A percentile compares a stretch with the other conserved stretches of the same genome.
These are phyloP conservation scores for Parietaria judaica DNA, from an alignment of 306 rosid genomes.

Conservation along the genomic window DNA sequence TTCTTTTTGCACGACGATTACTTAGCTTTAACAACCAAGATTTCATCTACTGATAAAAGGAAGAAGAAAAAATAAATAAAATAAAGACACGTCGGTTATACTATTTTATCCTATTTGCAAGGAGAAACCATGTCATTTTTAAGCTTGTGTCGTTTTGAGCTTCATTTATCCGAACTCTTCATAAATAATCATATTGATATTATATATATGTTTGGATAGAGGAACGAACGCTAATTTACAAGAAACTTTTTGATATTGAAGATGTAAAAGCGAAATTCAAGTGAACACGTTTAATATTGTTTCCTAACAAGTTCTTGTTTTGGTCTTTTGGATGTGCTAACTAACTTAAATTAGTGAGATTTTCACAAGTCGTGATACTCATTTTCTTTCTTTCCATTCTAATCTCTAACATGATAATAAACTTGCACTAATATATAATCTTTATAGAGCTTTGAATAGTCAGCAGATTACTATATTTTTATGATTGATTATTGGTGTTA, in stretches of 20 bases:
- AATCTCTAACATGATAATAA: neutral
- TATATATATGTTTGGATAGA: neutral
- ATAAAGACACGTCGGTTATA: too few species aligned
- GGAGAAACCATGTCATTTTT: too few species aligned
- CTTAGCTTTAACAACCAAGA: too few species aligned
- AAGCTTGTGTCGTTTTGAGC: too few species aligned
- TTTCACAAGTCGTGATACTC: conserved; percentile 1
- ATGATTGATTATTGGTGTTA: too few species aligned
- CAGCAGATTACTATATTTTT: conserved; percentile 1
- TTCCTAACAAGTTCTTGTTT: neutral
- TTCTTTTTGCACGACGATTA: too few species aligned
- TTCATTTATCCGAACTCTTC: too few species aligned
- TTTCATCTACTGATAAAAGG: too few species aligned
- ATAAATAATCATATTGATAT: neutral
- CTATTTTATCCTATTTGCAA: too few species aligned
- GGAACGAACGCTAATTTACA: conserved; percentile 1
- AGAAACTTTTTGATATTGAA: conserved; percentile 14
- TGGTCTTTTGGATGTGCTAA: conserved; percentile 7
- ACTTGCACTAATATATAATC: neutral
- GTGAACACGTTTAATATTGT: neutral
- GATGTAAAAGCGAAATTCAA: neutral
- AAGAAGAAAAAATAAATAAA: too few species aligned
- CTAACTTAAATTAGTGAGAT: conserved; percentile 2
- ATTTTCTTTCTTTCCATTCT: too few species aligned
- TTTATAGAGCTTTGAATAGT: conserved; percentile 2